phyloP scores from a whole-genome alignment of 495 filamentous ascomycete species.

The Zalerion maritima region DNA sequence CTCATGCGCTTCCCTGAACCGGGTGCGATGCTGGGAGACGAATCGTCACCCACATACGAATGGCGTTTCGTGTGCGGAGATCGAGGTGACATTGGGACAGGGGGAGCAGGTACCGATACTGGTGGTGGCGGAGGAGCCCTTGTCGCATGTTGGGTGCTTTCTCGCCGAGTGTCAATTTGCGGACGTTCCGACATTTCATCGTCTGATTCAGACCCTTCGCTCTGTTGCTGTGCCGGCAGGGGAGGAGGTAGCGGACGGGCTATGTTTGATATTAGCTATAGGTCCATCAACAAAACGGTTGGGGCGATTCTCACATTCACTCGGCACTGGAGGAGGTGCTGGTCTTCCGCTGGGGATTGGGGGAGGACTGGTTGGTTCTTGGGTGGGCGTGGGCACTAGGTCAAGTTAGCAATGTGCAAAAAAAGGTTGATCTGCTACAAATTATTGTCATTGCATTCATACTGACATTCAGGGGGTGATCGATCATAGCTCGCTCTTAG shows the following conservation, averaged over 20 bases:
- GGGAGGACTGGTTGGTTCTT: slow-evolving; percentile 29
- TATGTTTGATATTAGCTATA: slow-evolving; percentile 25
- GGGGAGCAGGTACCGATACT: slow-evolving; percentile 30
- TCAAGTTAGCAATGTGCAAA: slow-evolving; percentile 16
- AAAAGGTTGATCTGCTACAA: slow-evolving; percentile 3
- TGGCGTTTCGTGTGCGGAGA: slow-evolving; percentile 34
- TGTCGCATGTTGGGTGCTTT: slow-evolving; percentile 19
- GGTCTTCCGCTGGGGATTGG: slow-evolving; percentile 49
- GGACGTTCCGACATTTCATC: slow-evolving; percentile 74
- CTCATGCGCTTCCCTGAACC: slow-evolving; percentile 34
- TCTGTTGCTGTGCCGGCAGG: slow-evolving; percentile 44
- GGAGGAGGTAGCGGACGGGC: slow-evolving; percentile 42
- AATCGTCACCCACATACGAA: slow-evolving; percentile 34
- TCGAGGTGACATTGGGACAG: slow-evolving; percentile 38
- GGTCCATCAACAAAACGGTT: slow-evolving; percentile 5
- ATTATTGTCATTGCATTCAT: slow-evolving; percentile 3
- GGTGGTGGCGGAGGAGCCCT: slow-evolving; percentile 33
- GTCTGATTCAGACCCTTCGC: slow-evolving; percentile 77
- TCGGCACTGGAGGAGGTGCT: slow-evolving; percentile 52
- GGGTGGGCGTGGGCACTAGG: slow-evolving; percentile 26
- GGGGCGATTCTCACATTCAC: slow-evolving; percentile 42
- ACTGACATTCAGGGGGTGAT: slow-evolving; percentile 34
- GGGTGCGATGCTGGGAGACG: slow-evolving; percentile 30
- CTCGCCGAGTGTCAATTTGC: slow-evolving; percentile 20
- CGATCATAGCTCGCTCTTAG: slow-evolving; percentile 27